A percentile compares a stretch with the other conserved stretches of the same genome.
Conservation (phyloP, 1,139 yeast genomes). For the Geotrichum restrictum region DNA sequence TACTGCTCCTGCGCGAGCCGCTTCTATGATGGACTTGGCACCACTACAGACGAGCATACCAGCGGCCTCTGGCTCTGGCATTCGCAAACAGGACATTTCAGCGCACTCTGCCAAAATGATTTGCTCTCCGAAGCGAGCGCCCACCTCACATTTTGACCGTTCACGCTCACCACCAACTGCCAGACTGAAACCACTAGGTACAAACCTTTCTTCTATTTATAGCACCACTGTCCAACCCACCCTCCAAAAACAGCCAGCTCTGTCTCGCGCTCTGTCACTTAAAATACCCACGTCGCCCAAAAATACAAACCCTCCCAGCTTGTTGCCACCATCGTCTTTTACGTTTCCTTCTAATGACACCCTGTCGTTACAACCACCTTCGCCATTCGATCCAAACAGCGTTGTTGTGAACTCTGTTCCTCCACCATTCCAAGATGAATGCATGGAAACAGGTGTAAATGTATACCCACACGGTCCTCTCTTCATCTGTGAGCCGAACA, state of each 20-base stretch:
- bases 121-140: not conserved
- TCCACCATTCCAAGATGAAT: not conserved
- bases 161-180: not conserved
- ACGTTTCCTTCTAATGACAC: not conserved
- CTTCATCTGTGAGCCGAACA: slow-evolving; percentile 18
- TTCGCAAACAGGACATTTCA: not conserved
- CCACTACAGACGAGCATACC: slow-evolving; percentile 1
- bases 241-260: not conserved
- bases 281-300: not conserved
- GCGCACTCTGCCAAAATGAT: slow-evolving; percentile 2
- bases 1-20: not conserved
- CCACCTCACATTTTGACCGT: not conserved
- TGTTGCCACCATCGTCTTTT: not conserved
- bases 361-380: not conserved
- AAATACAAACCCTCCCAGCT: not conserved
- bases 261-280: slow-evolving; percentile 2
- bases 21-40: not conserved
- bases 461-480: slow-evolving; percentile 9
- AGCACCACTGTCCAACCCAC: not conserved
- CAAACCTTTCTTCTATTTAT: not conserved
- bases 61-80: not conserved
- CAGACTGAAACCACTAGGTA: not conserved
- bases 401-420: slow-evolving; percentile 1
- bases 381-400: not conserved
- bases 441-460: slow-evolving; percentile 10